Percentiles rank a stretch among this genome's conserved stretches.
These are phyloP conservation scores for Pseudophaeomoniella oleicola DNA, from an alignment of 2,329 filamentous ascomycete species.

Conservation along the genomic window DNA sequence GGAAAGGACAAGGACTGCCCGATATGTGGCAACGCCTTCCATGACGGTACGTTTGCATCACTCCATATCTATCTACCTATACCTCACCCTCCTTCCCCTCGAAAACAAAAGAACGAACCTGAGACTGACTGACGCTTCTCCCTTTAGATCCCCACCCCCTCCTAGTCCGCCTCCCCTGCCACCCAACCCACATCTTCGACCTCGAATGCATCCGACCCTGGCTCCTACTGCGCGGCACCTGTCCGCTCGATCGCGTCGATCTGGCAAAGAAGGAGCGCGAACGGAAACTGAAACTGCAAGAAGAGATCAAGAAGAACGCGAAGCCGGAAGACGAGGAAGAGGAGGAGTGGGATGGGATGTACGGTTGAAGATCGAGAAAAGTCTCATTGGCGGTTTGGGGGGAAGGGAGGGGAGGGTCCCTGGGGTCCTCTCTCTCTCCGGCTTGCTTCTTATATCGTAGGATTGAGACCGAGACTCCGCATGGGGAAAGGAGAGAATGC, in stretches of 20 bases:
- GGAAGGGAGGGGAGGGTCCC: no score
- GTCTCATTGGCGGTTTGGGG: not conserved
- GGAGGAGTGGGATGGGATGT: constrained; percentile 34
- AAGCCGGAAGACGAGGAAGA: constrained; percentile 25
- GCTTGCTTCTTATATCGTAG: no score
- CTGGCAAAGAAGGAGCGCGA: constrained; percentile 40
- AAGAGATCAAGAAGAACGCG: constrained; percentile 16
- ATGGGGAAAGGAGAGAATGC: no score
- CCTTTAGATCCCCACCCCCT: constrained; percentile 40
- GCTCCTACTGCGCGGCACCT: constrained; percentile 49
- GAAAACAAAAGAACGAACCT: no score
- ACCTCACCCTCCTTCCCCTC: no score
- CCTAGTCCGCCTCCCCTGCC: constrained; percentile 47
- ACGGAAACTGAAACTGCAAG: constrained; percentile 26
- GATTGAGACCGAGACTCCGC: no score
- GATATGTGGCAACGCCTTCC: constrained; percentile 39
- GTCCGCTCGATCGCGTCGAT: constrained; percentile 46
- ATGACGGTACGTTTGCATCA: no score
- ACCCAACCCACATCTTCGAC: constrained; percentile 48
- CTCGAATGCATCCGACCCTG: constrained; percentile 51
- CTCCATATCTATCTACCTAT: no score
- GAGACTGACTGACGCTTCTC: no score
- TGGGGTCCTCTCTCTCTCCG: no score
- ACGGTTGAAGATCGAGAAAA: constrained; percentile 15
- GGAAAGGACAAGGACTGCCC: constrained; percentile 25